Evolutionary conservation across 176 grass and related monocot genomes (phyloP).

Genomic region (Neostapfia colusana): DNA sequence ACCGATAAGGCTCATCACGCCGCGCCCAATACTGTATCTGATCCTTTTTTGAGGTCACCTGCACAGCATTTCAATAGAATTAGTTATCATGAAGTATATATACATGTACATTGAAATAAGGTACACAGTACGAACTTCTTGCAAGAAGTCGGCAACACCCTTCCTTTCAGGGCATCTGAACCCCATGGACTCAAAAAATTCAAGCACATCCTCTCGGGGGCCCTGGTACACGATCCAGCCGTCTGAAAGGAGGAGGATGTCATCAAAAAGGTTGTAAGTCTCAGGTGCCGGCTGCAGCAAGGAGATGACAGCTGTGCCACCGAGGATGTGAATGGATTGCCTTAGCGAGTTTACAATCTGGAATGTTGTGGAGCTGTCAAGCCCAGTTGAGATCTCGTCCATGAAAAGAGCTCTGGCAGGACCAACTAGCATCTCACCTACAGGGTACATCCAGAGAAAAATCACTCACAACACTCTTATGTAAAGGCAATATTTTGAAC

Average conservation of each 20-base stretch:
- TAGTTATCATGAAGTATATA: neutral
- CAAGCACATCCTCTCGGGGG: constrained; percentile 68
- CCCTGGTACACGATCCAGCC: constrained; percentile 87
- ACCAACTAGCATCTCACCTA: constrained; percentile 96
- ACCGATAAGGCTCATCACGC: constrained; percentile 40
- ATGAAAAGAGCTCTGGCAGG: constrained; percentile 83
- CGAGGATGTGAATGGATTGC: constrained; percentile 80
- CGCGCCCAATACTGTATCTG: constrained; percentile 77
- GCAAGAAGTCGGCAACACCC: constrained; percentile 87
- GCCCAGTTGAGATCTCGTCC: constrained; percentile 97
- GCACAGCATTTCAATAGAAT: constrained; percentile 9
- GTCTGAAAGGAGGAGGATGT: constrained; percentile 87
- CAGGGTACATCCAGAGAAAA: constrained; percentile 10
- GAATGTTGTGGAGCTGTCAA: constrained; percentile 95
- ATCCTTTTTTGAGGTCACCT: constrained; percentile 79
- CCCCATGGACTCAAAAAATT: constrained; percentile 80
- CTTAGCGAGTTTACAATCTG: constrained; percentile 92
- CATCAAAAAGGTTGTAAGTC: constrained; percentile 84
- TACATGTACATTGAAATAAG: constrained; percentile 5
- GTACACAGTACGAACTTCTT: constrained; percentile 48
- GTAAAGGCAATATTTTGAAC: constrained; percentile 3
- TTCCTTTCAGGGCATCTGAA: constrained; percentile 94
- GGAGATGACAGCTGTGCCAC: constrained; percentile 80
- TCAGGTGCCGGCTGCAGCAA: constrained; percentile 88
- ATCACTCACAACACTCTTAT: neutral